phyloP scores from a whole-genome alignment of 208 protist species.

The Leishmania lainsoni region DNA sequence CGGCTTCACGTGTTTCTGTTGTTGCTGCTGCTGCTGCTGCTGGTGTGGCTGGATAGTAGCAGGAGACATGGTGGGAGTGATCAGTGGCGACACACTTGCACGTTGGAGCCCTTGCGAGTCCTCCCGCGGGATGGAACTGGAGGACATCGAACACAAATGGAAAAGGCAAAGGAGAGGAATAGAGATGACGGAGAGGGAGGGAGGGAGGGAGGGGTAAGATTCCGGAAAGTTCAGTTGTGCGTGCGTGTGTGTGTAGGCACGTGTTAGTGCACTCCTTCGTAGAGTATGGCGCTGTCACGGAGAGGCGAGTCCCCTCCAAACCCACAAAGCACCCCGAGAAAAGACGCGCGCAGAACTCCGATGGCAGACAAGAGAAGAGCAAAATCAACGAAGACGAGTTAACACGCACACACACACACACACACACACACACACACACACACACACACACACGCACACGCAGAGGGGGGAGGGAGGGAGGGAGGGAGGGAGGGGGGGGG shows the following conservation, averaged over 20 bases:
- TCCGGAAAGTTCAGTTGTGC: background rate
- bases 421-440: background rate
- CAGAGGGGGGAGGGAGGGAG: no score
- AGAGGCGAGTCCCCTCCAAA: no score
- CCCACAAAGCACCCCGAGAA: background rate
- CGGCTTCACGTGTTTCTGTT: background rate
- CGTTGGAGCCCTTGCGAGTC: background rate
- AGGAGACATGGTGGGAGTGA: slow-evolving; percentile 2
- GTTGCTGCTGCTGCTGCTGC: slow-evolving; percentile 7
- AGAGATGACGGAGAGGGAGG: background rate
- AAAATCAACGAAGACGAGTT: background rate
- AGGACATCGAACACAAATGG: slow-evolving; percentile 8
- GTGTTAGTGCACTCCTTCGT: no score
- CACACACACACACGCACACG: no score
- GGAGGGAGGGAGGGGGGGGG: no score
- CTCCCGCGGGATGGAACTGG: slow-evolving; percentile 12
- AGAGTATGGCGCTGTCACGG: no score
- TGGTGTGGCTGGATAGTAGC: background rate
- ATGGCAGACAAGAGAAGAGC: background rate
- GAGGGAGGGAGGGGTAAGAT: background rate
- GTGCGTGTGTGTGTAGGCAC: background rate
- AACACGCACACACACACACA: background rate
- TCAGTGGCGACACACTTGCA: background rate
- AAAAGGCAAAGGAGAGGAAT: background rate
- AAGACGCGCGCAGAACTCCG: background rate